A percentile compares a stretch with the other conserved stretches of the same genome.
Conservation (phyloP, 305 asterid genomes). For the Coffea humblotiana region DNA sequence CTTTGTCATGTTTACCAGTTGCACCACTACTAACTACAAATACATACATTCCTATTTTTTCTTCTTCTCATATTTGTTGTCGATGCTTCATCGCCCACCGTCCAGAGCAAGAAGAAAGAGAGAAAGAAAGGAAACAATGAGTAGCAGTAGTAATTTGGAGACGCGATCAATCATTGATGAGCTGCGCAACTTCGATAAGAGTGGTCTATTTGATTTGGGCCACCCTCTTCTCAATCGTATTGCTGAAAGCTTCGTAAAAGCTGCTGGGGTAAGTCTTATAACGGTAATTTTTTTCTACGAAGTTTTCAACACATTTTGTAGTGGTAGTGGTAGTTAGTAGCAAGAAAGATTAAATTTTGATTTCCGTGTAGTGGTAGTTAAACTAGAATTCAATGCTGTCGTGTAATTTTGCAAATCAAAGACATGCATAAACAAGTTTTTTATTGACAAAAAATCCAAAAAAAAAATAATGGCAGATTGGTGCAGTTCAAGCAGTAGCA, state of each 20-base stretch:
- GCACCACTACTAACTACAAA: background rate
- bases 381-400: no score
- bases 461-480: constrained; percentile 44
- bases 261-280: constrained; percentile 61
- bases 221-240: constrained; percentile 88
- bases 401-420: no score
- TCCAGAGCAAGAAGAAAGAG: background rate
- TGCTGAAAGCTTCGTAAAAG: constrained; percentile 75
- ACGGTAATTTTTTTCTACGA: no score
- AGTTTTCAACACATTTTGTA: no score
- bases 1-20: background rate
- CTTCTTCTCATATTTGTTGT: background rate
- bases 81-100: background rate
- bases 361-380: no score
- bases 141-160: constrained; percentile 47
- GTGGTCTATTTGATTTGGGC: constrained; percentile 69
- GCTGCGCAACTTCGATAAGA: constrained; percentile 52
- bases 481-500: constrained; percentile 76
- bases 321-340: no score
- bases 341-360: no score
- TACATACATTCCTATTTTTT: background rate
- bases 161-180: constrained; percentile 66
- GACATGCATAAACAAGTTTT: background rate
- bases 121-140: constrained; percentile 27
- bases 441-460: background rate